A percentile compares a stretch with the other conserved stretches of the same genome.
phyloP scores from a whole-genome alignment of 805 yeast species.

The Candida ortonii region DNA sequence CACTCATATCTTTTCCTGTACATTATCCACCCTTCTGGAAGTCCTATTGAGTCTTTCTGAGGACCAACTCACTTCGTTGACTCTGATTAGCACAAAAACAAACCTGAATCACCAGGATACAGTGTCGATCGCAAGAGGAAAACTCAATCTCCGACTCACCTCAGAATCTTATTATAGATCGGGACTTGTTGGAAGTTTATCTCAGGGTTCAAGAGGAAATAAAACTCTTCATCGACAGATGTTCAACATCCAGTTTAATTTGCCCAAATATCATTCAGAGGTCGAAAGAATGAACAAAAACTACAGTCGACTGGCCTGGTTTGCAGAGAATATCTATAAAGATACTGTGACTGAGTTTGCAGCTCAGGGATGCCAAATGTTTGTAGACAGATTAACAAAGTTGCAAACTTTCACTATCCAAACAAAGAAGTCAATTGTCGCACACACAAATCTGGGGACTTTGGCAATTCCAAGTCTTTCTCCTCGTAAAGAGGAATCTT shows the following conservation, averaged over 20 bases:
- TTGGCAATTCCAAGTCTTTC: constrained; percentile 20
- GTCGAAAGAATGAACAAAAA: constrained; percentile 18
- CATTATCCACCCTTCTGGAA: no score
- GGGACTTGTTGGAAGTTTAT: constrained; percentile 33
- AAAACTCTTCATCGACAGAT: constrained; percentile 19
- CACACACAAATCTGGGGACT: constrained; percentile 9
- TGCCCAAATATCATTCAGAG: constrained; percentile 11
- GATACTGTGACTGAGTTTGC: constrained; percentile 9
- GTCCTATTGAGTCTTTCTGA: no score
- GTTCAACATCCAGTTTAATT: constrained; percentile 24
- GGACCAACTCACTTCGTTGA: no score
- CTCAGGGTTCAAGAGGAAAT: constrained; percentile 27
- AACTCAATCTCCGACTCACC: constrained; percentile 30
- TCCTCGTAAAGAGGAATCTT: constrained; percentile 19
- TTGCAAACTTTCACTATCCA: not conserved
- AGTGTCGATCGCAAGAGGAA: constrained; percentile 28
- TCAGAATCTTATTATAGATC: constrained; percentile 30
- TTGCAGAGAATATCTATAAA: constrained; percentile 23
- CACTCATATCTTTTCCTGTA: no score
- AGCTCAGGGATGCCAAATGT: not conserved
- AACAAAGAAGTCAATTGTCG: not conserved
- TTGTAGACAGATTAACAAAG: not conserved
- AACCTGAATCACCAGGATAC: constrained; percentile 33
- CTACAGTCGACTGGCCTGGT: constrained; percentile 31
- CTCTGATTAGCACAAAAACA: no score